Conservation (phyloP, 345 rosid species). For the Lumnitzera racemosa region DNA sequence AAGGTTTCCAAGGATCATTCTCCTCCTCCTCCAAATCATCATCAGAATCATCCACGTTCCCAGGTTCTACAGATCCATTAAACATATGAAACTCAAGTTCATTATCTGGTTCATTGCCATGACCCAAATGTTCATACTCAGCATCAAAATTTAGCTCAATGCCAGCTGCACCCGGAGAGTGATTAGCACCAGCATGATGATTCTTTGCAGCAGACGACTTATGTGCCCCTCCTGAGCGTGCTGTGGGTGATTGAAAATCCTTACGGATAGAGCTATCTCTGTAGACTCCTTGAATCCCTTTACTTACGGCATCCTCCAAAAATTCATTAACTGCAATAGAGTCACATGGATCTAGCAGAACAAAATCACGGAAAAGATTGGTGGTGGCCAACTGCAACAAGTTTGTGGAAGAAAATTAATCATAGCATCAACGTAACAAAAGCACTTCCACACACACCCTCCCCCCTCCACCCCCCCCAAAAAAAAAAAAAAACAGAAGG, state of each 20-base stretch:
- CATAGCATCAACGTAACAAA: slow-evolving; percentile 5
- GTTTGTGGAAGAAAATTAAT: slow-evolving; percentile 11
- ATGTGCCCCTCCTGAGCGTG: slow-evolving; percentile 45
- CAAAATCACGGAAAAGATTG: slow-evolving; percentile 77
- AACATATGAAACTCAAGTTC: slow-evolving; percentile 43
- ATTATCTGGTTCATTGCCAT: slow-evolving; percentile 26
- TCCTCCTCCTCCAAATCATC: slow-evolving; percentile 33
- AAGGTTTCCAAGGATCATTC: slow-evolving; percentile 87
- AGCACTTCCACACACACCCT: slow-evolving; percentile 2
- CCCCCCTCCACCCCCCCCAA: not conserved
- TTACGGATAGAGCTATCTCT: slow-evolving; percentile 41
- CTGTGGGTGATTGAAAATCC: slow-evolving; percentile 48
- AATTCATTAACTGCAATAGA: slow-evolving; percentile 49
- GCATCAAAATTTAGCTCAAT: slow-evolving; percentile 24
- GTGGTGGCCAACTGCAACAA: slow-evolving; percentile 70
- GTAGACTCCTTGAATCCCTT: slow-evolving; percentile 32
- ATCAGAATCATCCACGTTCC: slow-evolving; percentile 49
- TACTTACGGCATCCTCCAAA: slow-evolving; percentile 32
- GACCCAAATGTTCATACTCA: slow-evolving; percentile 22
- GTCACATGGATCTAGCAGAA: slow-evolving; percentile 80
- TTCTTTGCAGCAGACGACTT: slow-evolving; percentile 57
- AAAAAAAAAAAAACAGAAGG: not conserved
- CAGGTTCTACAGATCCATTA: slow-evolving; percentile 38
- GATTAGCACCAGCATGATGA: slow-evolving; percentile 27
- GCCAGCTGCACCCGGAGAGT: slow-evolving; percentile 29